These are phyloP conservation scores for Trichosanthes truncata DNA, from an alignment of 306 rosid genomes.

Conservation along the genomic window DNA sequence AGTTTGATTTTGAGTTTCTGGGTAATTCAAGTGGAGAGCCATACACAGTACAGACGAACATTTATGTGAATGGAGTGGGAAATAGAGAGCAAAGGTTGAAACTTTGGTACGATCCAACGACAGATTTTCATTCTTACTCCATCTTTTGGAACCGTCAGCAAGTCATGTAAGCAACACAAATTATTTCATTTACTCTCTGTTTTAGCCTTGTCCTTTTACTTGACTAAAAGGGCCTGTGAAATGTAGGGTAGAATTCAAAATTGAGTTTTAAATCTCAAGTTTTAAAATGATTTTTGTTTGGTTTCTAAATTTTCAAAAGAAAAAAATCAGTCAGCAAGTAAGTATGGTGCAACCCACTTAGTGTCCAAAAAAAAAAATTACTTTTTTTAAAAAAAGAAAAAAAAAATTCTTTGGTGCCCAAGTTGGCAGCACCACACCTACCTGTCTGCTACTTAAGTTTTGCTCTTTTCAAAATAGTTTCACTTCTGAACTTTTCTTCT, in stretches of 20 bases:
- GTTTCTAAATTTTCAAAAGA: no score
- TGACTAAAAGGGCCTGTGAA: background rate
- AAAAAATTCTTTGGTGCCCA: no score
- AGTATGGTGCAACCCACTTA: no score
- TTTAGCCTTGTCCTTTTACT: background rate
- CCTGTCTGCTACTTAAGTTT: no score
- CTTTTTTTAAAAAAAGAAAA: no score
- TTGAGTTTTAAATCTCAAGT: background rate
- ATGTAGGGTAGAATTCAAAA: background rate
- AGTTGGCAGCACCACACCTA: no score
- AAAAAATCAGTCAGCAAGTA: no score
- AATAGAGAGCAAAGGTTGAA: constrained; percentile 86
- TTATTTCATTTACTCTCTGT: background rate
- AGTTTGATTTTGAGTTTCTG: constrained; percentile 87
- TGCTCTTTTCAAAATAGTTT: no score
- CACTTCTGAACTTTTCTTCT: no score
- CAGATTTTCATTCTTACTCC: constrained; percentile 69
- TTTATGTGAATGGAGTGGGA: constrained; percentile 82
- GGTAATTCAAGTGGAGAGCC: constrained; percentile 93
- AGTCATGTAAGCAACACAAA: constrained; percentile 53
- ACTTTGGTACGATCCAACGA: constrained; percentile 88
- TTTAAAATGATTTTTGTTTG: no score
- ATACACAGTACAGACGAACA: constrained; percentile 71
- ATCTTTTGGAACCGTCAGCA: constrained; percentile 89
- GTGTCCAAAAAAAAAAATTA: no score